Percentiles rank a stretch among this genome's conserved stretches.
Conservation (phyloP, 1,284 basidiomycete genomes). For the Rhodotorula sp. region DNA sequence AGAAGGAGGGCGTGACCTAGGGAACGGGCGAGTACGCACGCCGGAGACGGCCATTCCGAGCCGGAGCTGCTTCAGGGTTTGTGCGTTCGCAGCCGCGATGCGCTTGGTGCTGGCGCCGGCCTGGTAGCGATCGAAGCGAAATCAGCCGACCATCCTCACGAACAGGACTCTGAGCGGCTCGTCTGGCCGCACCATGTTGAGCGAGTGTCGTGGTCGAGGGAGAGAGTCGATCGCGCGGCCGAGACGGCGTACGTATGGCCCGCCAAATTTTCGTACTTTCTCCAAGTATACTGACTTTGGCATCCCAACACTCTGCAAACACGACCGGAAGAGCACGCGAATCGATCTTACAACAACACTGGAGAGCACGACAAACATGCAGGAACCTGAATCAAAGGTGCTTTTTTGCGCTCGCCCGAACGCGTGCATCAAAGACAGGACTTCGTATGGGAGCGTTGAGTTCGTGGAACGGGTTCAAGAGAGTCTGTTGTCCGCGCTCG, state of each 20-base stretch:
- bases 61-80: constrained; percentile 22
- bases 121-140: background rate
- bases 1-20: no score
- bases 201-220: no score
- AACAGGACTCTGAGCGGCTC: no score
- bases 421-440: constrained; percentile 71
- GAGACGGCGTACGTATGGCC: no score
- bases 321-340: background rate
- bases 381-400: constrained; percentile 57
- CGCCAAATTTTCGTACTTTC: no score
- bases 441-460: constrained; percentile 79
- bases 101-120: constrained; percentile 36
- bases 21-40: constrained; percentile 1
- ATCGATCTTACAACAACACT: constrained; percentile 4
- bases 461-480: constrained; percentile 88
- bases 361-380: background rate
- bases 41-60: constrained; percentile 20
- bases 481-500: constrained; percentile 58
- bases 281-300: no score
- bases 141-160: no score
- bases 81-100: constrained; percentile 25
- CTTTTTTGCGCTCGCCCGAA: constrained; percentile 81
- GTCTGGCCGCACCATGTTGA: no score
- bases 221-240: no score
- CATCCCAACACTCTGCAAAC: no score